A percentile compares a stretch with the other conserved stretches of the same genome.
Conservation (phyloP, 352 stramenopile genomes). For the Elongisporangium prolatum region DNA sequence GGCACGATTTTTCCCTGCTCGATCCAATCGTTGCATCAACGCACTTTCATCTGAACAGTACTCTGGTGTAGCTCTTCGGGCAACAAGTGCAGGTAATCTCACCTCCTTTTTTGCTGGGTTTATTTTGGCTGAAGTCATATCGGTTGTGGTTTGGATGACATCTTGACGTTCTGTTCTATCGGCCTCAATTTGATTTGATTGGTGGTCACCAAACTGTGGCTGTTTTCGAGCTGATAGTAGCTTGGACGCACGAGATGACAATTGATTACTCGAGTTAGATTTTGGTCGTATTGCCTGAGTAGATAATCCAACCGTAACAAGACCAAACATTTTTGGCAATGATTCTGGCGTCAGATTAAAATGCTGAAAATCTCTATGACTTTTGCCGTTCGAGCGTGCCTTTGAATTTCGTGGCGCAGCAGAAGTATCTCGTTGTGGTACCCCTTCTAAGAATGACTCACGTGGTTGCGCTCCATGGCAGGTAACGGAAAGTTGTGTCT, state of each 20-base stretch:
- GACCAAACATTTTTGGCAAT: constrained; percentile 4
- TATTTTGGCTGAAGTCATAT: background rate
- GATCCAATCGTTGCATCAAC: constrained; percentile 24
- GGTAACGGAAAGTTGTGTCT: background rate
- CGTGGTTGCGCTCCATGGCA: background rate
- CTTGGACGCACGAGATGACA: background rate
- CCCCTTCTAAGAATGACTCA: too few relatives aligned
- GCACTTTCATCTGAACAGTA: constrained; percentile 9
- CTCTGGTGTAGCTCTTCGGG: constrained; percentile 1
- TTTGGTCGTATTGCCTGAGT: background rate
- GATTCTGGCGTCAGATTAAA: too few relatives aligned
- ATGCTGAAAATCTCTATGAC: too few relatives aligned
- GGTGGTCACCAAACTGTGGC: background rate
- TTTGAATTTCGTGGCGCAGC: background rate
- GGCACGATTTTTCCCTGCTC: constrained; percentile 31
- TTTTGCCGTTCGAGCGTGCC: background rate
- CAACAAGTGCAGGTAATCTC: constrained; percentile 4
- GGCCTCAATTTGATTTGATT: background rate
- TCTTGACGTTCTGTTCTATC: background rate
- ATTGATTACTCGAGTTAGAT: constrained; percentile 2
- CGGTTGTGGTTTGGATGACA: background rate
- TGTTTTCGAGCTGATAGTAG: background rate
- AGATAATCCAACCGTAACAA: constrained; percentile 5
- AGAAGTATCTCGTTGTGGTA: background rate
- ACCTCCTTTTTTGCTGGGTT: background rate